Evolutionary conservation across 106 monocot species (phyloP), one percentile per base, ranked within the genome.

Genomic region (Dendrobium officinale): DNA sequence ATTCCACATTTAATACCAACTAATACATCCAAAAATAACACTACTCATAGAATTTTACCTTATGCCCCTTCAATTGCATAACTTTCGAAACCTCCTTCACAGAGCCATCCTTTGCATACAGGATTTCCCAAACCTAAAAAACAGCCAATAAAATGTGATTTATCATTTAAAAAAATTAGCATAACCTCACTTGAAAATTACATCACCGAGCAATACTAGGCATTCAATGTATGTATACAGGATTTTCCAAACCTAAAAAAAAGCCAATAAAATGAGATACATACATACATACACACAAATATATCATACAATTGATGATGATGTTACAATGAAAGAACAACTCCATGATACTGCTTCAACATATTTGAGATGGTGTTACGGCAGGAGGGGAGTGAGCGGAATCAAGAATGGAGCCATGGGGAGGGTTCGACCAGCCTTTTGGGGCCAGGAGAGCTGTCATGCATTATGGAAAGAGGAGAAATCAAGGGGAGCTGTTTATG

Each of bases 41-140:
- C 58, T 15, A 79, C 13, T 44, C 31, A 31, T 24, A 19, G 27
- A 18, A 20, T 80, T 47, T 81, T 75, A 95, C 99, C 93, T 99
- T 95, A 66, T 99, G 99, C 33, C 99, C 99, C 83, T 93, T 99
- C 33, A 99, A 88, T 86, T 95, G 95, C 99, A 99, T 95, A 44
- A 86, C 99, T 86, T 83, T 95, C n/a, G 79, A 66, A 84, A 99
- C 83, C 85, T 95, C 99, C 89, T 99, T 99, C 76, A 93, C 99
- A 11, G 95, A 95, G 4, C 93, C 90, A 85, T 99, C 99, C 79
- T 99, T 99, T 17, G 93, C 87, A 84, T 93, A 99, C 19, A 95
- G 70, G 18, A 99, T 88, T 83, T 99, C 99, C 95, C 99, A 99
- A 15, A 99, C 93, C 95, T 99, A 84, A 75, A 86, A 55, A 78